Evolutionary conservation across 1,284 basidiomycete species (phyloP).

Genomic region (Chalciporus sp.): DNA sequence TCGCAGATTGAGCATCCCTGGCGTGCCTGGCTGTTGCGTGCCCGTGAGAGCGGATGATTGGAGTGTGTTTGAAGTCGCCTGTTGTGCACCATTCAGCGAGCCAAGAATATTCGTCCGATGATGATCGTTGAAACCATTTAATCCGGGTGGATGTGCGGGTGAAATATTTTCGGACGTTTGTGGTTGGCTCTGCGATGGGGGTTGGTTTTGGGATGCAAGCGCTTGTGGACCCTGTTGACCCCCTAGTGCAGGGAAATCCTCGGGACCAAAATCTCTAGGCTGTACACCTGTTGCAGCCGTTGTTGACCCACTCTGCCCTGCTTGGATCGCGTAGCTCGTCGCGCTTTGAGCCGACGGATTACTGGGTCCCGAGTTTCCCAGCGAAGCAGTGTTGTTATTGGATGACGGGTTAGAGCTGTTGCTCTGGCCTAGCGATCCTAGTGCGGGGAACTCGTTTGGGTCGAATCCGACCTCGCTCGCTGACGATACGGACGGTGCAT

Average conservation of each 20-base stretch:
- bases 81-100: conserved; percentile 42
- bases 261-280: conserved; percentile 72
- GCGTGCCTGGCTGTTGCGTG: conserved; percentile 48
- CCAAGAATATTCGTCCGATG: conserved; percentile 59
- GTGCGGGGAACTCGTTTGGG: conserved; percentile 83
- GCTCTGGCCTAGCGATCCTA: conserved; percentile 59
- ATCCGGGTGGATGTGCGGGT: conserved; percentile 62
- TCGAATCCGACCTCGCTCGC: conserved; percentile 77
- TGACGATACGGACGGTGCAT: conserved; percentile 61
- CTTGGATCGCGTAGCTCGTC: conserved; percentile 75
- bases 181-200: conserved; percentile 36
- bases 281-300: conserved; percentile 44
- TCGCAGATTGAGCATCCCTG: conserved; percentile 70
- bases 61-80: conserved; percentile 23
- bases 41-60: conserved; percentile 23
- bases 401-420: conserved; percentile 37
- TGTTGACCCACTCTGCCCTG: conserved; percentile 57
- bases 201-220: conserved; percentile 34
- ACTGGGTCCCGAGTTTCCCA: conserved; percentile 23
- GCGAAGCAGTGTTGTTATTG: conserved; percentile 36
- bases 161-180: conserved; percentile 42
- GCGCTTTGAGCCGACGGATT: conserved; percentile 37
- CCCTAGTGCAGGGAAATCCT: conserved; percentile 83
- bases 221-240: conserved; percentile 45
- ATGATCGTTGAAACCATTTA: conserved; percentile 64